phyloP scores from a whole-genome alignment of 441 rosid genomes.

The Croton laevigatus region DNA sequence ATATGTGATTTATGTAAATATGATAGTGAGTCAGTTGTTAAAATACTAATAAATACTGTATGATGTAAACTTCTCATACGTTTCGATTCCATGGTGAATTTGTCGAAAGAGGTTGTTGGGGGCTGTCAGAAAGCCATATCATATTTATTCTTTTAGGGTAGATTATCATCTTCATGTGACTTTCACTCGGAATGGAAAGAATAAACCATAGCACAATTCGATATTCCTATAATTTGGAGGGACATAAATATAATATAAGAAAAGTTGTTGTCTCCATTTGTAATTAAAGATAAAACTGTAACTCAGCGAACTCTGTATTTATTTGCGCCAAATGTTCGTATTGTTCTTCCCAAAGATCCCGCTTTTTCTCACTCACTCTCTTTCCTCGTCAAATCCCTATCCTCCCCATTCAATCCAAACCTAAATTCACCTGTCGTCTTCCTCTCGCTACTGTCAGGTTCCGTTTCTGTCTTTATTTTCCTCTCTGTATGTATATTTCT shows the following conservation, averaged over 20 bases:
- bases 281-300: neutral
- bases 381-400: constrained; percentile 2
- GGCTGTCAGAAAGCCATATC: no score
- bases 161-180: no score
- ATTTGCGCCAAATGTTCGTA: neutral
- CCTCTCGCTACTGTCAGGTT: neutral
- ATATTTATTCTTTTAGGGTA: no score
- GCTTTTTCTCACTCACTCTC: neutral
- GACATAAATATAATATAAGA: neutral
- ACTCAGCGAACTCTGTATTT: neutral
- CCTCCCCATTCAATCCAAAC: neutral
- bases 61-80: no score
- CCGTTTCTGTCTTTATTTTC: neutral
- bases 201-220: no score
- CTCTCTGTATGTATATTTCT: neutral
- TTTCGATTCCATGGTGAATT: no score
- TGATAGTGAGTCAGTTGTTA: no score
- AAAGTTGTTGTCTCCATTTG: neutral
- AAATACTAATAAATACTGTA: no score
- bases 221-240: neutral
- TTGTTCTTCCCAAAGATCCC: neutral
- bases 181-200: no score
- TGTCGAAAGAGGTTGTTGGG: no score
- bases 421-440: neutral
- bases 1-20: no score